A percentile compares a stretch with the other conserved stretches of the same genome.
Conservation (phyloP, 371 early-diverging fungal genomes). For the Syncephalastrum contaminatum region DNA sequence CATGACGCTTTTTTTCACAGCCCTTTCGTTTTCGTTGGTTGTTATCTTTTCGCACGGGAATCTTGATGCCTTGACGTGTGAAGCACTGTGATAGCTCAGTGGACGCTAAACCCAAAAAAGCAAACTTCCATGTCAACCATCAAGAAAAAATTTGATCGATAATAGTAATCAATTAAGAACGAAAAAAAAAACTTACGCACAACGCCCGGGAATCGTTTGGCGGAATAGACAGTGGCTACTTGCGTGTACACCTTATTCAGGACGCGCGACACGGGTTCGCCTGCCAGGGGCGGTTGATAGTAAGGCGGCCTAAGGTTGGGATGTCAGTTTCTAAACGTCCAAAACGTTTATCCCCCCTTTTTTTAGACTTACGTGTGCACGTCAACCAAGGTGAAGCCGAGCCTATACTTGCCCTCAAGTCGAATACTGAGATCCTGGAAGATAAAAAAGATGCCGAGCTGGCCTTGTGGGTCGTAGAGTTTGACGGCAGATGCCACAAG, state of each 20-base stretch:
- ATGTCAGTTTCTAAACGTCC: neutral
- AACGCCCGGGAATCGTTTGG: slow-evolving; percentile 69
- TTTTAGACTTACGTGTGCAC: slow-evolving; percentile 47
- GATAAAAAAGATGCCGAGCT: slow-evolving; percentile 75
- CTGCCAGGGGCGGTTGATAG: slow-evolving; percentile 25
- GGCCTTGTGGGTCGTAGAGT: slow-evolving; percentile 59
- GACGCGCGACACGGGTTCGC: slow-evolving; percentile 29
- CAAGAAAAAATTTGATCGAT: neutral
- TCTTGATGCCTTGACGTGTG: slow-evolving; percentile 68
- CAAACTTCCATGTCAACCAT: slow-evolving; percentile 4
- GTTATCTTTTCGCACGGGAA: slow-evolving; percentile 56
- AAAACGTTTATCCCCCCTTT: slow-evolving; percentile 4
- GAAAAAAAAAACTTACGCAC: slow-evolving; percentile 43
- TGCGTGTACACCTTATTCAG: slow-evolving; percentile 44
- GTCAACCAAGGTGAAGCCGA: slow-evolving; percentile 59
- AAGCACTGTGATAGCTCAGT: slow-evolving; percentile 68
- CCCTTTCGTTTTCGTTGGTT: slow-evolving; percentile 1
- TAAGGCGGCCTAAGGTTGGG: slow-evolving; percentile 2
- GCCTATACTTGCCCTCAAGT: slow-evolving; percentile 61
- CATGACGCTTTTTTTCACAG: too few species aligned
- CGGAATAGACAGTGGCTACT: slow-evolving; percentile 58
- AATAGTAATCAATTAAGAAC: too few species aligned
- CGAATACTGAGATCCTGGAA: slow-evolving; percentile 74
- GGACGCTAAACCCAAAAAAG: slow-evolving; percentile 41
- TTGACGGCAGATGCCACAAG: slow-evolving; percentile 67